Conservation (phyloP, 2,329 filamentous ascomycete species). For the Trichoderma arundinaceum region DNA sequence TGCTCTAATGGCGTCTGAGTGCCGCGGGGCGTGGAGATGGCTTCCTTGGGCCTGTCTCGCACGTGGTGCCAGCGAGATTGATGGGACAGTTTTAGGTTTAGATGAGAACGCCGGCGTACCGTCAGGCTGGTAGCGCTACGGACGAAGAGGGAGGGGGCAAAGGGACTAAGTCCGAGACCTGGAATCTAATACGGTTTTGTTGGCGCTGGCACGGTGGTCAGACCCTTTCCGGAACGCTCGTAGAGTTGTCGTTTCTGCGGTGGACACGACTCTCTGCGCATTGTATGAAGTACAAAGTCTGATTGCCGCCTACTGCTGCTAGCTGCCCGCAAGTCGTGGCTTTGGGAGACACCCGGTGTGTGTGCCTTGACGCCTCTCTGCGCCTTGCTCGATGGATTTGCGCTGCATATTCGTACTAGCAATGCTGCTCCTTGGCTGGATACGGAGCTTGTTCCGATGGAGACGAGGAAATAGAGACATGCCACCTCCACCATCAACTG, state of each 20-base stretch:
- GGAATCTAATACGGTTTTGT: constrained; percentile 2
- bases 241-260: no score
- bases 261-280: neutral
- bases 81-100: constrained; percentile 28
- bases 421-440: neutral
- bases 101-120: constrained; percentile 26
- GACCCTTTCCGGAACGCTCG: no score
- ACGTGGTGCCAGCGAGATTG: constrained; percentile 26
- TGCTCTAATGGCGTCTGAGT: constrained; percentile 25
- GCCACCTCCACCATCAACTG: constrained; percentile 11
- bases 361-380: neutral
- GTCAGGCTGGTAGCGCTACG: constrained; percentile 26
- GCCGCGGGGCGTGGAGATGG: constrained; percentile 23
- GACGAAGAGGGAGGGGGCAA: constrained; percentile 3
- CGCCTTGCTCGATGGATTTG: constrained; percentile 1
- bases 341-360: neutral
- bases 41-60: constrained; percentile 23
- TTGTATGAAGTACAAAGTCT: neutral
- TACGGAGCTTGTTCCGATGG: constrained; percentile 18
- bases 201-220: neutral
- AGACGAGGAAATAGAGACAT: neutral
- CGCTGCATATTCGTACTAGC: constrained; percentile 11
- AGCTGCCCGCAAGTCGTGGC: neutral
- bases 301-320: constrained; percentile 14
- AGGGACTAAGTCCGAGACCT: neutral